These are phyloP conservation scores for Metschnikowia gelsemii DNA, from an alignment of 805 yeast species.

Conservation along the genomic window DNA sequence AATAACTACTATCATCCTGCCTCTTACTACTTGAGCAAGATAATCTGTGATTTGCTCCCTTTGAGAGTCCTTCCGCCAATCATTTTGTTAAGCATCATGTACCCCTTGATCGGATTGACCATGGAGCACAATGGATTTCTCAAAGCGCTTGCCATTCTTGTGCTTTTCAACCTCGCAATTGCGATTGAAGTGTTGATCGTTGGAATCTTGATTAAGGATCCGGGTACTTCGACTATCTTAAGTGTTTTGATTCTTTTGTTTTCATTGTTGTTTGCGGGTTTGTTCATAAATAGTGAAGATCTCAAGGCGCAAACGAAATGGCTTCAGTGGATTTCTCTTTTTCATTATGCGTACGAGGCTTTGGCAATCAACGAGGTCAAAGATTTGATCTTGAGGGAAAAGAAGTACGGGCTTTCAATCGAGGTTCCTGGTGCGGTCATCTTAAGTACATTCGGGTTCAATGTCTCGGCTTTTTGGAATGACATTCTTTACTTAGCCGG, in stretches of 20 bases:
- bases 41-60: constrained; percentile 89
- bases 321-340: constrained; percentile 82
- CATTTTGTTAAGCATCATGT: constrained; percentile 71
- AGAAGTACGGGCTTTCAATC: constrained; percentile 87
- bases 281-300: constrained; percentile 81
- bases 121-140: constrained; percentile 73
- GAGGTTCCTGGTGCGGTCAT: constrained; percentile 98
- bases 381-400: constrained; percentile 77
- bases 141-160: constrained; percentile 65
- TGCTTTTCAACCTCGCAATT: constrained; percentile 82
- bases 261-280: constrained; percentile 88
- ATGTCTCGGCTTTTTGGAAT: constrained; percentile 67
- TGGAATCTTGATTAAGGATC: constrained; percentile 83
- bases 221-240: constrained; percentile 87
- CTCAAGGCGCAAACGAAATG: constrained; percentile 55
- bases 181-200: constrained; percentile 82
- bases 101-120: constrained; percentile 87
- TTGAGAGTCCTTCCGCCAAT: constrained; percentile 91
- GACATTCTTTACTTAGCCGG: constrained; percentile 63
- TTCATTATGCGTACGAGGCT: constrained; percentile 96
- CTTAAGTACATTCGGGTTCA: constrained; percentile 90
- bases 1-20: constrained; percentile 90
- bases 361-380: constrained; percentile 89
- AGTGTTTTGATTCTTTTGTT: constrained; percentile 83
- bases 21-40: constrained; percentile 81